Evolutionary conservation across 192 early-diverging fungal species (phyloP).

Genomic region (Coemansia sp.): DNA sequence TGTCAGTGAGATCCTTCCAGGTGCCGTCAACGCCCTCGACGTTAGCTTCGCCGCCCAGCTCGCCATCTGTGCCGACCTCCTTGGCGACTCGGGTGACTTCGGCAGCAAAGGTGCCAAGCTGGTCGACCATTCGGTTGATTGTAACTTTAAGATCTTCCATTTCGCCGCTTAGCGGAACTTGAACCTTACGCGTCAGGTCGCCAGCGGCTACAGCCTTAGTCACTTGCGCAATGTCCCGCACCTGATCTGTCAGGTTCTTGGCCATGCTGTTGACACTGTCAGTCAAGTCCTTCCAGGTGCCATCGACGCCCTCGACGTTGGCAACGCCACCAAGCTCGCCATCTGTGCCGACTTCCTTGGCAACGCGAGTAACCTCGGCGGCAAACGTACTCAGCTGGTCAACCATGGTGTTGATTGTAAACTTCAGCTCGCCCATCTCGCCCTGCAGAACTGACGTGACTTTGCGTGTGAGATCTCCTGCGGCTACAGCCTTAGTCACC

Average conservation of each 20-base stretch:
- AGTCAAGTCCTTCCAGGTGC: constrained; percentile 64
- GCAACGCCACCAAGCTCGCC: constrained; percentile 66
- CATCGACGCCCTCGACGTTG: constrained; percentile 55
- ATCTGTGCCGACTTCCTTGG: constrained; percentile 65
- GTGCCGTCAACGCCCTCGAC: constrained; percentile 58
- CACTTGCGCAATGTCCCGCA: constrained; percentile 58
- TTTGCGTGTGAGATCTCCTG: constrained; percentile 59
- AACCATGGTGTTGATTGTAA: constrained; percentile 62
- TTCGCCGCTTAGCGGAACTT: constrained; percentile 48
- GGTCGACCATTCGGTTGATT: constrained; percentile 58
- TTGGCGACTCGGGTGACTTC: constrained; percentile 61
- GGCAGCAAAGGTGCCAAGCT: constrained; percentile 54
- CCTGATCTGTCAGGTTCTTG: constrained; percentile 64
- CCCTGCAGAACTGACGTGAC: constrained; percentile 52
- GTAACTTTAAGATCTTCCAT: constrained; percentile 57
- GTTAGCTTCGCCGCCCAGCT: constrained; percentile 58
- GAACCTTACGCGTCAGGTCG: constrained; percentile 52
- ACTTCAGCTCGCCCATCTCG: constrained; percentile 61
- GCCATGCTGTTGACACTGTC: constrained; percentile 70
- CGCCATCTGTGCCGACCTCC: constrained; percentile 60
- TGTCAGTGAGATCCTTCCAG: constrained; percentile 61
- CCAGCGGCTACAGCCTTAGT: constrained; percentile 57
- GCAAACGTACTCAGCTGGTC: constrained; percentile 60
- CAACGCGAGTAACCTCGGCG: constrained; percentile 61
- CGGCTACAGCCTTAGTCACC: constrained; percentile 61